A percentile compares a stretch with the other conserved stretches of the same genome.
phyloP scores from a whole-genome alignment of 192 early-diverging fungal species.

The Kappamyces sp. region DNA sequence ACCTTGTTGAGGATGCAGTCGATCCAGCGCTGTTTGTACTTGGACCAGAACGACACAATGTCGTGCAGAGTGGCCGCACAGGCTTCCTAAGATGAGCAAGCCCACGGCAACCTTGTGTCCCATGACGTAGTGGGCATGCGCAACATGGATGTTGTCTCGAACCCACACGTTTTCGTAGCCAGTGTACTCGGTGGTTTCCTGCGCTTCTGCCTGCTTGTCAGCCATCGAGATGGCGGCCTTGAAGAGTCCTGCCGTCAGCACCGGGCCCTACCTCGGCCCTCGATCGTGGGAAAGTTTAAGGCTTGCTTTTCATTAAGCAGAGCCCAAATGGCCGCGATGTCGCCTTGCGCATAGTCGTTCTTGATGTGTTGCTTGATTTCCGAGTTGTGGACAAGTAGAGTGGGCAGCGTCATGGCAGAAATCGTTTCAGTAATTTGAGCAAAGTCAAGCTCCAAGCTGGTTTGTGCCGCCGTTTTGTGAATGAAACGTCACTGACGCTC shows the following conservation, averaged over 20 bases:
- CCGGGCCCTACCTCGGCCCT: slow-evolving; percentile 13
- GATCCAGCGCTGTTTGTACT: slow-evolving; percentile 22
- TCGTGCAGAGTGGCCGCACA: slow-evolving; percentile 18
- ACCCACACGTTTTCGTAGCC: slow-evolving; percentile 37
- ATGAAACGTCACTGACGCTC: not conserved
- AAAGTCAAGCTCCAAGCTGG: not conserved
- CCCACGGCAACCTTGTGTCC: slow-evolving; percentile 10
- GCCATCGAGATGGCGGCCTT: slow-evolving; percentile 22
- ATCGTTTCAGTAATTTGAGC: not conserved
- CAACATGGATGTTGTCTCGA: slow-evolving; percentile 33
- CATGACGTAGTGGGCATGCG: slow-evolving; percentile 22
- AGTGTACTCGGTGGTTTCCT: slow-evolving; percentile 21
- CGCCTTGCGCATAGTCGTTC: slow-evolving; percentile 15
- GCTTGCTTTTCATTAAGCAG: slow-evolving; percentile 22
- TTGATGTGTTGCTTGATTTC: slow-evolving; percentile 9
- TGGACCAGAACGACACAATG: slow-evolving; percentile 28
- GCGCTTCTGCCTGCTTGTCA: slow-evolving; percentile 13
- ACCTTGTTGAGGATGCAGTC: slow-evolving; percentile 14
- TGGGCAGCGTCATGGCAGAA: not conserved
- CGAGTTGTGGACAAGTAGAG: slow-evolving; percentile 20
- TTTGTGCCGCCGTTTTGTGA: not conserved
- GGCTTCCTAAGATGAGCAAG: not conserved
- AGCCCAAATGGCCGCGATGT: slow-evolving; percentile 18
- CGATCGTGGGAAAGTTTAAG: slow-evolving; percentile 21
- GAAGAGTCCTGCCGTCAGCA: slow-evolving; percentile 14